Conservation (phyloP, 768 basidiomycete species). For the Punctularia strigosozonata region DNA sequence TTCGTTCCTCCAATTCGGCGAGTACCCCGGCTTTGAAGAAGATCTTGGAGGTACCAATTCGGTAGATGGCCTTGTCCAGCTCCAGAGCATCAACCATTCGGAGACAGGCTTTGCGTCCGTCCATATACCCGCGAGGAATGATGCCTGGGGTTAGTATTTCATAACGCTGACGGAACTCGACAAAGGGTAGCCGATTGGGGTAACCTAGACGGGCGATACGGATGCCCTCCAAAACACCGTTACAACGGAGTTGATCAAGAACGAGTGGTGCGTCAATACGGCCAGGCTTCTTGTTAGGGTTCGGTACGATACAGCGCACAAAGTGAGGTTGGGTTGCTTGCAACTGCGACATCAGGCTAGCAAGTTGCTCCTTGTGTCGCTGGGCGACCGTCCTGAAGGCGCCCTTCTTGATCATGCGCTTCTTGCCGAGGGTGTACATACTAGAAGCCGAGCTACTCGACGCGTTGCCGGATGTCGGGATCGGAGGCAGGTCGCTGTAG, state of each 20-base stretch:
- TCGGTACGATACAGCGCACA: conserved; percentile 96
- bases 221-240: conserved; percentile 98
- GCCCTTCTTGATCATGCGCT: conserved; percentile 80
- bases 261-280: conserved; percentile 90
- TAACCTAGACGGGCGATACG: conserved; percentile 96
- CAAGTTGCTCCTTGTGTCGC: conserved; percentile 90
- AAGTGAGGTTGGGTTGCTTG: conserved; percentile 96
- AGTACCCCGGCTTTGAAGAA: conserved; percentile 99
- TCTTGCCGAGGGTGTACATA: conserved; percentile 42
- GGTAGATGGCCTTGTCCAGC: conserved; percentile 74
- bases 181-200: conserved; percentile 92
- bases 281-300: conserved; percentile 81
- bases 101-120: conserved; percentile 87
- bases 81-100: conserved; percentile 86
- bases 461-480: conserved; percentile 21
- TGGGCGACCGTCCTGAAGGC: conserved; percentile 95
- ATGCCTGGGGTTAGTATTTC: conserved; percentile 91
- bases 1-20: conserved; percentile 88
- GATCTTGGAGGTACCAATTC: conserved; percentile 92
- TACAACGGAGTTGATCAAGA: conserved; percentile 92
- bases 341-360: conserved; percentile 83
- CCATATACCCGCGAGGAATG: conserved; percentile 93
- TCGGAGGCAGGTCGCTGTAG: conserved; percentile 37
- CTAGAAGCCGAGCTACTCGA: conserved; percentile 26
- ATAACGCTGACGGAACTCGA: conserved; percentile 95